Conservation (phyloP, 371 early-diverging fungal species). For the Smittium mucronatum region DNA sequence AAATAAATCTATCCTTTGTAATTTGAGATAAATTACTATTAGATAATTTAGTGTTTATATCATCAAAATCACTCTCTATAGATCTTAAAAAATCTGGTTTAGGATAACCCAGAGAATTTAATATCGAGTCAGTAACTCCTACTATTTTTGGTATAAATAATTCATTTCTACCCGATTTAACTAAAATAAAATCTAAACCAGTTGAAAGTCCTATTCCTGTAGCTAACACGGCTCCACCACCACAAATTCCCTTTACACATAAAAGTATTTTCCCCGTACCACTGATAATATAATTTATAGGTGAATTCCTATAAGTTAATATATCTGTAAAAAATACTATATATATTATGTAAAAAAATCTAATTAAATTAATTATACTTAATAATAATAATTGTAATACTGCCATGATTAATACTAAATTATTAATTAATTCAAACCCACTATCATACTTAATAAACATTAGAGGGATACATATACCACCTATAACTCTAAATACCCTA, state of each 20-base stretch:
- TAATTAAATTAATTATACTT: slow-evolving; percentile 4
- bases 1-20: too few relatives aligned
- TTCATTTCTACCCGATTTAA: neutral
- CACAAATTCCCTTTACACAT: neutral
- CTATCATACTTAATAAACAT: slow-evolving; percentile 19
- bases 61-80: too few relatives aligned
- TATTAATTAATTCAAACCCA: slow-evolving; percentile 21
- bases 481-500: slow-evolving; percentile 11
- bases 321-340: neutral
- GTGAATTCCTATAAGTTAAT: neutral
- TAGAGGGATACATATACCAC: slow-evolving; percentile 17
- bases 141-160: neutral
- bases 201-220: neutral
- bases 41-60: too few relatives aligned
- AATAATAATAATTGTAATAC: slow-evolving; percentile 7
- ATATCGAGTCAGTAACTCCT: neutral
- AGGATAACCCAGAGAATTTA: slow-evolving; percentile 6
- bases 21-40: too few relatives aligned
- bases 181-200: neutral
- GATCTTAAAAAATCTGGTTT: too few relatives aligned
- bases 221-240: neutral
- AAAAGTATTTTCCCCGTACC: neutral
- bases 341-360: neutral
- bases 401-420: slow-evolving; percentile 8
- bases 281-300: neutral